Evolutionary conservation across 768 basidiomycete genomes (phyloP), one percentile per base, ranked within the genome.

Genomic region (Boletus coccyginus): DNA sequence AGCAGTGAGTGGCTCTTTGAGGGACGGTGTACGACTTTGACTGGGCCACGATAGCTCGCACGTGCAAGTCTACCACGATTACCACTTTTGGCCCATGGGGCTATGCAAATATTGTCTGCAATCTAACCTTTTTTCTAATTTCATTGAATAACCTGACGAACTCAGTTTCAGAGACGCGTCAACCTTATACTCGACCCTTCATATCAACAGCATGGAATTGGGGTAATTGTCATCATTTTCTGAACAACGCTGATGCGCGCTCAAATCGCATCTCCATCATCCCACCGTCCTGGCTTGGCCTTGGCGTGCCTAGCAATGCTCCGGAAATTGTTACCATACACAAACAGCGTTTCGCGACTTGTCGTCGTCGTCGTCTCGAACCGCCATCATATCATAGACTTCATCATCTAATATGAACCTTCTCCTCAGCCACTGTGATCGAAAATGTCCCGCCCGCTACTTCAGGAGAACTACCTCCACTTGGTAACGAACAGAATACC

Each of bases 291-390:
- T 36, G 29, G n/a, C 49, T 39, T 19, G 21, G 27, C 56, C 19
- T 21, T 40, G 39, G 19, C 40, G 33, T 55, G 52, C 46, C 58
- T 39, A 55, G 21, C 21, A 21, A 21, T 40, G 21, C 40, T 33
- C 48, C 64, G 63, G 66, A 63, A 68, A 66, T 66, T 56, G 65
- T 52, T 43, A 24, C 57, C 59, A 59, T 50, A 56, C 65, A 48
- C 39, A 55, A 59, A 66, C 55, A 49, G 59, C 64, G 62, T 39
- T 38, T 50, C 39, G 21, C 42, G 35, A 21, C 31, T 42, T 21
- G 17, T 36, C 27, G 36, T 43, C 33, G 31, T 53, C 41, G 36
- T 43, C 35, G 31, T 53, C 41, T 27, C 50, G 21, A 35, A 46
- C 46, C 53, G 3, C 27, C 50, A 54, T 55, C 53, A 53, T 40